Evolutionary conservation across 768 basidiomycete species (phyloP).

Genomic region (Melanogaster broomeanus): DNA sequence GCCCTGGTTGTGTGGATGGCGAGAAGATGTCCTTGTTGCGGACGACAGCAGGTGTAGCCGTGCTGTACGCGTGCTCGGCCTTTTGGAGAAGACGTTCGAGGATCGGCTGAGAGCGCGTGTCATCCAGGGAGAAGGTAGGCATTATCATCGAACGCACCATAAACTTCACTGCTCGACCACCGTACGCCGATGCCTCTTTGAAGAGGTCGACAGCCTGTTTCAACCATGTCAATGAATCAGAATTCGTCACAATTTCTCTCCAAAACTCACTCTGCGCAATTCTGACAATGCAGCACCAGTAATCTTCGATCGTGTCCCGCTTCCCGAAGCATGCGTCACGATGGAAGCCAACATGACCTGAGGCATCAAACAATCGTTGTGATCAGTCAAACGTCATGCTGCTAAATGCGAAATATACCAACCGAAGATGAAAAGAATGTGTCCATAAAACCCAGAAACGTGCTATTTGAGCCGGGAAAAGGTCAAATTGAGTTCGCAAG

Average conservation of each 20-base stretch:
- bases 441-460: conserved; percentile 77
- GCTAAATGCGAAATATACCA: conserved; percentile 19
- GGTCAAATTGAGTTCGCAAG: conserved; percentile 47
- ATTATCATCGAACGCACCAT: conserved; percentile 43
- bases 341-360: conserved; percentile 79
- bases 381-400: background rate
- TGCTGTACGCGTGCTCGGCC: conserved; percentile 54
- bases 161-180: conserved; percentile 72
- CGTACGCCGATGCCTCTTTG: conserved; percentile 57
- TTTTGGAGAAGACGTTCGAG: conserved; percentile 61
- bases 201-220: conserved; percentile 61
- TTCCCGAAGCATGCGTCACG: conserved; percentile 62
- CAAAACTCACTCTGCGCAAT: conserved; percentile 39
- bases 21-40: conserved; percentile 60
- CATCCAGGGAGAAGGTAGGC: conserved; percentile 2
- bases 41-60: conserved; percentile 44
- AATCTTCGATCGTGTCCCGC: conserved; percentile 55
- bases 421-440: conserved; percentile 68
- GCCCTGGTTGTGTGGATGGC: conserved; percentile 43
- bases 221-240: background rate
- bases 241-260: background rate
- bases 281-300: conserved; percentile 71
- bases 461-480: conserved; percentile 59
- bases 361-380: conserved; percentile 1
- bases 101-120: conserved; percentile 52